These are phyloP conservation scores for Sphagnum fallax DNA, from an alignment of 228 moss, liverwort and hornwort genomes.

Conservation along the genomic window DNA sequence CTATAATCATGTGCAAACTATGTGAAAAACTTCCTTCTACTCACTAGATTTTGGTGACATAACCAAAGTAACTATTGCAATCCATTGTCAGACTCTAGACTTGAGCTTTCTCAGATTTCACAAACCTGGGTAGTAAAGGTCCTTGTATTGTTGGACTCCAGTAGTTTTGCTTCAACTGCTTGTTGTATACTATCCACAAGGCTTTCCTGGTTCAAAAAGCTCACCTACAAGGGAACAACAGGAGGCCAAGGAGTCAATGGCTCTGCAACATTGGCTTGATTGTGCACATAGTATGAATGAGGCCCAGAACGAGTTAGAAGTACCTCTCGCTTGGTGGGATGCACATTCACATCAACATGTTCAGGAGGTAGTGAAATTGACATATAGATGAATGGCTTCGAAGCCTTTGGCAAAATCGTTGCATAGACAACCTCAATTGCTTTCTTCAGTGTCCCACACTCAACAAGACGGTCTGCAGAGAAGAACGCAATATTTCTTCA, in stretches of 20 bases:
- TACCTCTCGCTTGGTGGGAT: constrained; percentile 97
- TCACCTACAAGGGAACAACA: constrained; percentile 42
- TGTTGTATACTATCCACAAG: constrained; percentile 85
- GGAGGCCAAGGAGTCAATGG: too few species aligned
- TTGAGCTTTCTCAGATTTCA: not conserved
- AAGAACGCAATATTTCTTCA: not conserved
- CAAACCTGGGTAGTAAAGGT: constrained; percentile 82
- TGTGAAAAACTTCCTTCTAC: too few species aligned
- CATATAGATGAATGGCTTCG: constrained; percentile 87
- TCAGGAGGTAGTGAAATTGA: constrained; percentile 68
- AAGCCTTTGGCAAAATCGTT: constrained; percentile 86
- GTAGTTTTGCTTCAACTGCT: constrained; percentile 69
- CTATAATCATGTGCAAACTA: too few species aligned
- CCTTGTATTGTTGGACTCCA: constrained; percentile 82
- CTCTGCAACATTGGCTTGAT: too few species aligned
- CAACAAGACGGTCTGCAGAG: constrained; percentile 86
- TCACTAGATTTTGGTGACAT: not conserved
- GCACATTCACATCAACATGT: constrained; percentile 96
- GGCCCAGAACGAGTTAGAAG: too few species aligned
- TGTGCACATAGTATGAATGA: too few species aligned
- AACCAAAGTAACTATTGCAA: not conserved
- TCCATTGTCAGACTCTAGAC: too few species aligned
- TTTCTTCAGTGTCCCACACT: constrained; percentile 72
- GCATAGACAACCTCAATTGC: constrained; percentile 85
- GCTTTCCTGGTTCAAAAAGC: constrained; percentile 89